Conservation (phyloP, 148 eudicot genomes). For the Polygonum maritimum region DNA sequence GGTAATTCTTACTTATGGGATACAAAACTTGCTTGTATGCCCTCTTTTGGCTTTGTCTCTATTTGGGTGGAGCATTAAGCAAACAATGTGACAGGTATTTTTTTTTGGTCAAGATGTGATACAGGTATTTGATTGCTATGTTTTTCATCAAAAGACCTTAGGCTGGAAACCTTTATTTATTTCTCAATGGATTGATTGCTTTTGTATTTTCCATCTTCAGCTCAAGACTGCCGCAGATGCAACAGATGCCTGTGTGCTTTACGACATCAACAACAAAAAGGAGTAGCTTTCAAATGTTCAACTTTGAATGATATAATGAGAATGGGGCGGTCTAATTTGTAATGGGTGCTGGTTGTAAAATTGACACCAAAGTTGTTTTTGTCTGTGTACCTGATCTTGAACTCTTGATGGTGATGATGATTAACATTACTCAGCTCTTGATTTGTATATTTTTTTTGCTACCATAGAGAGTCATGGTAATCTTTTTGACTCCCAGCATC, state of each 20-base stretch:
- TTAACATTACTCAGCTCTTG: neutral
- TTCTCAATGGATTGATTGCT: neutral
- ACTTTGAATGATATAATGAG: neutral
- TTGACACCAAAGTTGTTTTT: neutral
- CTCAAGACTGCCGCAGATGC: constrained; percentile 96
- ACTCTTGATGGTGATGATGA: too few relatives aligned
- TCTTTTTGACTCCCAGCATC: constrained; percentile 8
- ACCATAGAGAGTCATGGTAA: too few relatives aligned
- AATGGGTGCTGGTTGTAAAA: neutral
- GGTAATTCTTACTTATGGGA: constrained; percentile 52
- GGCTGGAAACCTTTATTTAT: neutral
- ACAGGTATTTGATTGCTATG: constrained; percentile 41
- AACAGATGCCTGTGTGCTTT: constrained; percentile 75
- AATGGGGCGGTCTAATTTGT: neutral
- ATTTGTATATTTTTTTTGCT: neutral
- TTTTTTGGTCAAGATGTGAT: constrained; percentile 83
- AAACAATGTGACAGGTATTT: too few relatives aligned
- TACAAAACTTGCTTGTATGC: constrained; percentile 37
- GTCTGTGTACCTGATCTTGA: neutral
- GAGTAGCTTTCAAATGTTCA: constrained; percentile 23
- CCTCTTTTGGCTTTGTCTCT: constrained; percentile 41
- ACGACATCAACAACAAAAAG: constrained; percentile 71
- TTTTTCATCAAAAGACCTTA: neutral
- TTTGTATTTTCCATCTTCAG: constrained; percentile 28
- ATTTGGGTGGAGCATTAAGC: constrained; percentile 87